Percentiles rank a stretch among this genome's conserved stretches.
These are phyloP conservation scores for Fusarium sp. DNA, from an alignment of 2,329 filamentous ascomycete genomes.

Conservation along the genomic window DNA sequence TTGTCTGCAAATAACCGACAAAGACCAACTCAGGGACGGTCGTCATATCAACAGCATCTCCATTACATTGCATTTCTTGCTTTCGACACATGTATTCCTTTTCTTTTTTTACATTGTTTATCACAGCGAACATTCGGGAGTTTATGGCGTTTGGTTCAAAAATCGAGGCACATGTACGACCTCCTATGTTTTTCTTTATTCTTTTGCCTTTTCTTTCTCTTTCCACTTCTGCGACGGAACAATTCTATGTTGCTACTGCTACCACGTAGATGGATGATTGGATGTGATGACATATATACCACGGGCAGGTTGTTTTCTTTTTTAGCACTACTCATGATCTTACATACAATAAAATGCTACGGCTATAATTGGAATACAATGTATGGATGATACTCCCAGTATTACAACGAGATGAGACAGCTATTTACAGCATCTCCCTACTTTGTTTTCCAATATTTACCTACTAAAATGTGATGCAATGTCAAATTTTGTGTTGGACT, in stretches of 20 bases:
- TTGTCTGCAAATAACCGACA: constrained; percentile 11
- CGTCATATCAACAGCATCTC: constrained; percentile 9
- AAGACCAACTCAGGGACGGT: not conserved
- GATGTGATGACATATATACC: constrained; percentile 26
- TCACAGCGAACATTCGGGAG: constrained; percentile 21
- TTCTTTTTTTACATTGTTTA: not conserved
- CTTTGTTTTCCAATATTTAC: not conserved
- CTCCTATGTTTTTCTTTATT: not conserved
- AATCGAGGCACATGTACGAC: constrained; percentile 8
- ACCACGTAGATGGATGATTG: constrained; percentile 10
- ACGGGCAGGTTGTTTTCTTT: not conserved
- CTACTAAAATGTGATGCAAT: not conserved
- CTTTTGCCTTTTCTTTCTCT: not conserved
- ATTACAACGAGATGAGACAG: constrained; percentile 16
- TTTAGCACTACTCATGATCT: not conserved
- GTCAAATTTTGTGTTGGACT: not conserved
- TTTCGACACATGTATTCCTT: not conserved
- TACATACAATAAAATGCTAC: not conserved
- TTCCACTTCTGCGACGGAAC: constrained; percentile 17
- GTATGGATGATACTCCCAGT: constrained; percentile 19
- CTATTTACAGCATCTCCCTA: not conserved
- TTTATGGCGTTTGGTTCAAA: constrained; percentile 19
- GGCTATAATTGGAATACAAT: not conserved
- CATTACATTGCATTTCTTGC: not conserved
- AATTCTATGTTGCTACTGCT: constrained; percentile 5